Evolutionary conservation across 2,329 filamentous ascomycete genomes (phyloP).

Genomic region (Ascosphaera apis): DNA sequence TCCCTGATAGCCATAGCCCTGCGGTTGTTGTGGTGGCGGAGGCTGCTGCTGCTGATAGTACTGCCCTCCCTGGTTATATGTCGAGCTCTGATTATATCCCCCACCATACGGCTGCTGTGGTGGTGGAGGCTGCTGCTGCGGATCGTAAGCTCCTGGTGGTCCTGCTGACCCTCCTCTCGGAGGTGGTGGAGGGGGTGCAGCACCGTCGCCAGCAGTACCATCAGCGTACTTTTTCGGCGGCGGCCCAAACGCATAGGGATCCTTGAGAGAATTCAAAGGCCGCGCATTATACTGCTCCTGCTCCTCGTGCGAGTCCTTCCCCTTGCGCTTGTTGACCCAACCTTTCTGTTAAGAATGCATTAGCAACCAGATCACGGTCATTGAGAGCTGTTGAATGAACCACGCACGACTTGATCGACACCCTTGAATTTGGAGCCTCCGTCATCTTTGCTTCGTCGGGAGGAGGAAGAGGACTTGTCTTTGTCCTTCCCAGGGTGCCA

Average conservation of each 20-base stretch:
- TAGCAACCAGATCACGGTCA: too few relatives aligned
- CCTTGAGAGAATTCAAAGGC: slow-evolving; percentile 42
- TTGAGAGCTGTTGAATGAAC: slow-evolving; percentile 1
- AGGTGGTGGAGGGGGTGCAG: background rate
- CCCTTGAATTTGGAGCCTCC: background rate
- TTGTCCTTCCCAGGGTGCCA: background rate
- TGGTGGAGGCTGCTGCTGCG: too few relatives aligned
- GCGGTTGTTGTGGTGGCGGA: background rate
- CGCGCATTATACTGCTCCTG: slow-evolving; percentile 23
- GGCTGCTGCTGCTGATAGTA: background rate
- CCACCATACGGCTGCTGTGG: too few relatives aligned
- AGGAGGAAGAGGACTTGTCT: background rate
- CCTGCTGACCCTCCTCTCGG: too few relatives aligned
- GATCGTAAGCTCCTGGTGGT: too few relatives aligned
- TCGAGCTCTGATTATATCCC: too few relatives aligned
- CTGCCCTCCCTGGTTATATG: background rate
- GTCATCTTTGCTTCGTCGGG: background rate
- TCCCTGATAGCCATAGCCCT: background rate
- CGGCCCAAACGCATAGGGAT: slow-evolving; percentile 49
- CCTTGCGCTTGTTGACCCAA: slow-evolving; percentile 25
- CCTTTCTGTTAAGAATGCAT: slow-evolving; percentile 18
- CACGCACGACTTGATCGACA: slow-evolving; percentile 3
- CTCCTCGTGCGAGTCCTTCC: slow-evolving; percentile 1
- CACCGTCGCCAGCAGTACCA: background rate
- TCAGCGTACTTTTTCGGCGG: slow-evolving; percentile 37